Base-by-base conservation (phyloP, 192 early-diverging fungal genomes). In the Mortierella antarctica region DNA sequence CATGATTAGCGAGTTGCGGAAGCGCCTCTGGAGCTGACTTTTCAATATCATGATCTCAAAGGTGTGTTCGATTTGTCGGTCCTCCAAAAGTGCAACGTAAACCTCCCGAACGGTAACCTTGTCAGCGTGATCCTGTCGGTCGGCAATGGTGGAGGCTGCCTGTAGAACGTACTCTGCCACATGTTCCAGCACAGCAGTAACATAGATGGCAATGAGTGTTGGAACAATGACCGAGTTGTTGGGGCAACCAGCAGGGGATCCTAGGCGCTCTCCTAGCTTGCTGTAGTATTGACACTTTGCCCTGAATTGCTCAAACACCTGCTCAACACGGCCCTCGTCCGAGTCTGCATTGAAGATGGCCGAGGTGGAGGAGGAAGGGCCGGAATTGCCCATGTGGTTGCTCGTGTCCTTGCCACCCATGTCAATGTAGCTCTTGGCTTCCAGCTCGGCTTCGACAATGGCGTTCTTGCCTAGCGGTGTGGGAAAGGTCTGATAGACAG, bases 401-500 rank as follows among this genome's bases (percentile, higher is more conserved):
- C 48, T 82, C 47, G 74, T 71, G 40, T 85, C 83, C 47, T 79
- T 77, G 53, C 84, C 87, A 12, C 85, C 85, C 52, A 81, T 85
- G 60, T 87, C 89, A 0, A 85, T 74, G 71, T 87, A 90, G 11
- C 83, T 84, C 57, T 90, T 90, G 2, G 88, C 77, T 62, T 90
- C 89, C 11, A 90, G 68, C 64, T 90, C 89, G 12, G 89, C 87
- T 67, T 90, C 89, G 20, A 87, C 83, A 57, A 90, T 86, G 21
- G 89, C 86, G 65, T 88, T 87, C 71, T 90, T 90, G 18, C 89
- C 89, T 0, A 90, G 86, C 12, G 78, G 82, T 15, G 89, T 84
- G 9, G 89, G 86, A 60, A 90, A 71, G 7, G 84, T 73, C 40
- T 77, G 72, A 18, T 80, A 69, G 15, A 88, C 84, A 3, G 87